Evolutionary conservation across 305 asterid species (phyloP).

Genomic region (Nicotiana rustica): DNA sequence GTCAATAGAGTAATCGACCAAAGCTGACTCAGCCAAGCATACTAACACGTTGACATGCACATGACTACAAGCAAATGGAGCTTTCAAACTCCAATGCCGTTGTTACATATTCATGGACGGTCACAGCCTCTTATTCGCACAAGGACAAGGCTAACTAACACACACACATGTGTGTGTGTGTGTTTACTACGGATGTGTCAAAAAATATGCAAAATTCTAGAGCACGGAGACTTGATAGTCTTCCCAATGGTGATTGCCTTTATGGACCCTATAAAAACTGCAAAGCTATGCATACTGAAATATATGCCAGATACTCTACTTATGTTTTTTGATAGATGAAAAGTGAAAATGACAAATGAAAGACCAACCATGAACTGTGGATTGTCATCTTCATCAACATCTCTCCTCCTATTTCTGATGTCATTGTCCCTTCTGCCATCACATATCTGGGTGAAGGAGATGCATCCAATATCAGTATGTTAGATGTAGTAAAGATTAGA

Average conservation of each 20-base stretch:
- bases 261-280: background rate
- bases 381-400: constrained; percentile 75
- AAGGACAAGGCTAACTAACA: background rate
- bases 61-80: background rate
- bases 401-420: constrained; percentile 71
- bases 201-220: constrained; percentile 3
- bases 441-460: constrained; percentile 58
- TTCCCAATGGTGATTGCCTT: background rate
- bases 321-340: background rate
- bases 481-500: constrained; percentile 3
- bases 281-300: background rate
- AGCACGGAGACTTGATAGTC: background rate
- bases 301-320: background rate
- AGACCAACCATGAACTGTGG: constrained; percentile 71
- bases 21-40: constrained; percentile 21
- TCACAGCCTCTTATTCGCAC: background rate
- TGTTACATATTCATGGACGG: constrained; percentile 6
- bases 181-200: background rate
- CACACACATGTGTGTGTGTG: too few species aligned
- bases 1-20: constrained; percentile 42
- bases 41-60: background rate
- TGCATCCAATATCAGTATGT: constrained; percentile 15
- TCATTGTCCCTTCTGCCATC: constrained; percentile 84
- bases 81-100: background rate
- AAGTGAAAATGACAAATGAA: constrained; percentile 18